These are phyloP conservation scores for Talaromyces sp. DNA, from an alignment of 2,329 filamentous ascomycete species.

Conservation along the genomic window DNA sequence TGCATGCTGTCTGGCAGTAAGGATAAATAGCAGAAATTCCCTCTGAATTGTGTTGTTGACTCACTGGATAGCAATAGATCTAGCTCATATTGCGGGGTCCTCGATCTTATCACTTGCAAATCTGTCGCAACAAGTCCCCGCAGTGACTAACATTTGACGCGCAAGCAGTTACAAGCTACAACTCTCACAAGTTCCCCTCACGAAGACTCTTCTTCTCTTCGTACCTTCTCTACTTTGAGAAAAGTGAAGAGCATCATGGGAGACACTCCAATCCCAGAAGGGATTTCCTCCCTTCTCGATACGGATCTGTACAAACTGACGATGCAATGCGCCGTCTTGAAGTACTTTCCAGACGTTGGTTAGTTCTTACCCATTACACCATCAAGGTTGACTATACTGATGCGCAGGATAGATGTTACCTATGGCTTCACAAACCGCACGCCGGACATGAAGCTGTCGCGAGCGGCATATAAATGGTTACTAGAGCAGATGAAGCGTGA, in stretches of 20 bases:
- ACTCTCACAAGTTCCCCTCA: background rate
- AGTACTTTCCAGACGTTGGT: slow-evolving; percentile 75
- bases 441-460: slow-evolving; percentile 84
- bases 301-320: slow-evolving; percentile 94
- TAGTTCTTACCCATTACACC: slow-evolving; percentile 25
- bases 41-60: background rate
- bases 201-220: background rate
- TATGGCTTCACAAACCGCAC: slow-evolving; percentile 97
- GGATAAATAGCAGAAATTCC: background rate
- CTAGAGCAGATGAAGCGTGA: slow-evolving; percentile 75
- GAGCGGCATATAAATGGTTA: slow-evolving; percentile 81
- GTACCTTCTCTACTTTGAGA: background rate
- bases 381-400: slow-evolving; percentile 12
- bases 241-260: slow-evolving; percentile 4
- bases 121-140: slow-evolving; percentile 6
- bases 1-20: background rate
- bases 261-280: slow-evolving; percentile 53
- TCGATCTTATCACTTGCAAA: slow-evolving; percentile 7
- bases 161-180: background rate
- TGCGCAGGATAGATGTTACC: slow-evolving; percentile 60
- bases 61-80: background rate
- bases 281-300: slow-evolving; percentile 78
- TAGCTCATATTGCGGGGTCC: background rate
- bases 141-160: slow-evolving; percentile 13
- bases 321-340: slow-evolving; percentile 96